Evolutionary conservation across 768 basidiomycete genomes (phyloP), one percentile per base, ranked within the genome.

Genomic region (Tricholoma hemisulphureum): DNA sequence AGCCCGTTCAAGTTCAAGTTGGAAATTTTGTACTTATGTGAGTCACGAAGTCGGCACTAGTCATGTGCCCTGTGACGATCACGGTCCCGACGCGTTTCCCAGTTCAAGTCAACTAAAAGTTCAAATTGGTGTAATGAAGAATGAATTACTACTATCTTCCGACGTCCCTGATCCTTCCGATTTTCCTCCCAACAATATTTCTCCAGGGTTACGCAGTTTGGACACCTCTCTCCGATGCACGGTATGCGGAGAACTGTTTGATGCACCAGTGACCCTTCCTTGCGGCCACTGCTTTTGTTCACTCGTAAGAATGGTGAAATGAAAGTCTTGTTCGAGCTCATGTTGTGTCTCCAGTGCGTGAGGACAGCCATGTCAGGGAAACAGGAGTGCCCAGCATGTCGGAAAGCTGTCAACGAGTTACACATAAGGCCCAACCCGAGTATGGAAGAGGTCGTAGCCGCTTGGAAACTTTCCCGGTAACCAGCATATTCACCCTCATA

Each of bases 211-310:
- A 11, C 77, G 81, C 23, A 73, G 74, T 26, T 70, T 93, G 16
- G 92, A 94, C 62, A 68, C 78, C 18, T 79, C 86, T 9, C 73
- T 89, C 58, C 79, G 88, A 14, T 94, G 92, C 63, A 79, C 80
- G 24, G 91, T 94, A 55, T 94, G 92, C 67, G 78, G 85, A 35
- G 89, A 92, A 58, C 76, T 86, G 31, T 89, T 83, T 64, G 81
- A 82, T 52, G 90, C 80, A 0, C 92, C 92, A 4, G 86, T 93
- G 24, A 83, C 83, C 2, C 79, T 93, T 4, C 69, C 69, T 5
- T 93, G 92, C 66, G 91, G 90, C 1, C 92, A 94, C 65, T 87
- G 84, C 49, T 94, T 93, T 67, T 93, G 92, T 73, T 91, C 89
- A 13, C 67, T 82, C 65, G 89, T 91, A 61, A 63, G 86, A 66